Base-by-base conservation (phyloP, 345 rosid species). In the Adansonia digitata region DNA sequence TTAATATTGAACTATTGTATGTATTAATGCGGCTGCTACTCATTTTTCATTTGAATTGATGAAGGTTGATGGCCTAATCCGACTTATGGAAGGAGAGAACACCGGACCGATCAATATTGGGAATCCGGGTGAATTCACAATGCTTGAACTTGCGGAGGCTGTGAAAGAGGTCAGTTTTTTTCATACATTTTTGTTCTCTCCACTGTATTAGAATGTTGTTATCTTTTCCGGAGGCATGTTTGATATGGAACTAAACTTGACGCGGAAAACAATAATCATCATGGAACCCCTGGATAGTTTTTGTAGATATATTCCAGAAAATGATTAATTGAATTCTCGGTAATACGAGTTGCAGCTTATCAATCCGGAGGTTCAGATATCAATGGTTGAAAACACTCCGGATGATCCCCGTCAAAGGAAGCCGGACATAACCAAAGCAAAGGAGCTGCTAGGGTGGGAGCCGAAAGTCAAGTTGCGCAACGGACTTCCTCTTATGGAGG, bases 341-440 rank as follows among this genome's bases (percentile, higher is more conserved):
- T 69, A 26, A 20, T 67, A 61, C 57, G 60, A 45, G 29, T 48
- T 81, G 82, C 84, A 92, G 97, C 91, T 92, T 17, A 91, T 94
- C 27, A 91, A 92, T 75, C 93, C 92, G 26, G 83, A 85, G 39
- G 92, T 91, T 67, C 81, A 92, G 82, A 91, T 94, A 71, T 53
- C 55, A 39, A 74, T 39, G 85, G 97, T 92, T 37, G 97, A 94
- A 80, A 94, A 92, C 81, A 94, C 97, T 55, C 98, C 97, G 0
- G 97, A 94, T 77, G 98, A 94, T 86, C 98, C 98, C 10, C 93
- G 85, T 10, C 97, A 94, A 80, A 88, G 98, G 79, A 94, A 92
- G 82, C 98, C 97, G 1, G 91, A 86, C 75, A 94, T 92, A 78
- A 82, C 86, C 65, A 94, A 86, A 82, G 98, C 97, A 26, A 91